These are phyloP conservation scores for Diaporthe vaccinii DNA, from an alignment of 2,329 filamentous ascomycete genomes.

Conservation along the genomic window DNA sequence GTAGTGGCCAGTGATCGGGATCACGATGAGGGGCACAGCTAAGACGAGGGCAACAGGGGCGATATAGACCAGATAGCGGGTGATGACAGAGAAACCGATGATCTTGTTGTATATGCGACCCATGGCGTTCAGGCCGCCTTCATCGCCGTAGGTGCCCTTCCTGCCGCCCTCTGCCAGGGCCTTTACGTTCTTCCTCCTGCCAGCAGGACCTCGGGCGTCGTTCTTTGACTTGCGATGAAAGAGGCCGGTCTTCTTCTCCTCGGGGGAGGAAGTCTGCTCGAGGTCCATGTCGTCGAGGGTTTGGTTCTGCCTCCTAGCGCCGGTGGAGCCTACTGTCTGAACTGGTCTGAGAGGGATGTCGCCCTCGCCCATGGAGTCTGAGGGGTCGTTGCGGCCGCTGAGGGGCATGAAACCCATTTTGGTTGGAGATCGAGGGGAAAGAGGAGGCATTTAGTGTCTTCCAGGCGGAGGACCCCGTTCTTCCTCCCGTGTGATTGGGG, in stretches of 20 bases:
- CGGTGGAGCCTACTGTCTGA: slow-evolving; percentile 67
- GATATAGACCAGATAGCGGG: slow-evolving; percentile 77
- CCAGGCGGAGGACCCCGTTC: slow-evolving; percentile 1
- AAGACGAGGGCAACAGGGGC: slow-evolving; percentile 73
- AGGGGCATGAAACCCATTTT: slow-evolving; percentile 62
- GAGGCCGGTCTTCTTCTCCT: slow-evolving; percentile 61
- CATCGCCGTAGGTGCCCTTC: slow-evolving; percentile 62
- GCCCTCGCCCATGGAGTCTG: slow-evolving; percentile 52
- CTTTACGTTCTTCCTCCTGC: slow-evolving; percentile 63
- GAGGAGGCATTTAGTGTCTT: slow-evolving; percentile 42
- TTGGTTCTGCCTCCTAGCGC: slow-evolving; percentile 55
- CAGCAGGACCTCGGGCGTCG: slow-evolving; percentile 52
- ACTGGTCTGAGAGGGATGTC: slow-evolving; percentile 70
- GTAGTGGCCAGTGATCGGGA: slow-evolving; percentile 59
- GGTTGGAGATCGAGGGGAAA: slow-evolving; percentile 53
- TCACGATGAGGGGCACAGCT: slow-evolving; percentile 72
- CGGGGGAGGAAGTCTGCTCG: slow-evolving; percentile 39
- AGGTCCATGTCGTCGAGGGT: slow-evolving; percentile 51
- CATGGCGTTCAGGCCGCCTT: slow-evolving; percentile 73
- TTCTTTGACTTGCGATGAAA: slow-evolving; percentile 52
- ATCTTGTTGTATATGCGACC: slow-evolving; percentile 76
- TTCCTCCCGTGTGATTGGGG: background rate
- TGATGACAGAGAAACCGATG: slow-evolving; percentile 72
- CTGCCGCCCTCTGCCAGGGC: slow-evolving; percentile 56
- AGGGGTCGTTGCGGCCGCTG: slow-evolving; percentile 47